Conservation (phyloP, 306 rosid species). For the Cicer arietinum region DNA sequence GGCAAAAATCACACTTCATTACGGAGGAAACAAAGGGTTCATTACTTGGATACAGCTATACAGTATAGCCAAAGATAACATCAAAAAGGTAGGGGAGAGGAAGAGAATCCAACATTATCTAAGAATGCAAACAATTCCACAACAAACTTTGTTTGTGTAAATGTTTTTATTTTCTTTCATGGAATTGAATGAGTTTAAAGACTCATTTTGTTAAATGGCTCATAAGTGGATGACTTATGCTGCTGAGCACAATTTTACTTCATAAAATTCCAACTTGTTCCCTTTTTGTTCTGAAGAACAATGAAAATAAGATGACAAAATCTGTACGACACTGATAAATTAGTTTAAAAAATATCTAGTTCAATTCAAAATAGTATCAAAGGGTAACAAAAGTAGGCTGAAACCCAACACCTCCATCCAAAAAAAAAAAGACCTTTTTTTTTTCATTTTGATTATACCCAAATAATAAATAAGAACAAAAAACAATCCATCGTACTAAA, state of each 20-base stretch:
- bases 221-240: constrained; percentile 27
- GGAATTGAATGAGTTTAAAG: constrained; percentile 20
- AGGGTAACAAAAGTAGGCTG: not conserved
- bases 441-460: not conserved
- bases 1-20: not conserved
- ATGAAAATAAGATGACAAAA: constrained; percentile 5
- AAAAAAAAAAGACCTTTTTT: not conserved
- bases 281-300: constrained; percentile 9
- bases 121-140: constrained; percentile 32
- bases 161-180: not conserved
- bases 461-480: not conserved
- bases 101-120: constrained; percentile 10
- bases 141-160: constrained; percentile 10
- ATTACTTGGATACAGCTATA: not conserved
- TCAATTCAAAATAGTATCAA: constrained; percentile 10
- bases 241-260: constrained; percentile 26
- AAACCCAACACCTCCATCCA: not conserved
- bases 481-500: not conserved
- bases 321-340: not conserved
- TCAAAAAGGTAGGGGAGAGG: constrained; percentile 14
- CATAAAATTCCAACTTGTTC: constrained; percentile 27
- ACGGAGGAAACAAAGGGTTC: constrained; percentile 1
- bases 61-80: not conserved
- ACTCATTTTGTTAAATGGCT: constrained; percentile 9
- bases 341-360: not conserved